A percentile compares a stretch with the other conserved stretches of the same genome.
Conservation (phyloP, 2,329 filamentous ascomycete genomes). For the Mycosphaerella arachidis region DNA sequence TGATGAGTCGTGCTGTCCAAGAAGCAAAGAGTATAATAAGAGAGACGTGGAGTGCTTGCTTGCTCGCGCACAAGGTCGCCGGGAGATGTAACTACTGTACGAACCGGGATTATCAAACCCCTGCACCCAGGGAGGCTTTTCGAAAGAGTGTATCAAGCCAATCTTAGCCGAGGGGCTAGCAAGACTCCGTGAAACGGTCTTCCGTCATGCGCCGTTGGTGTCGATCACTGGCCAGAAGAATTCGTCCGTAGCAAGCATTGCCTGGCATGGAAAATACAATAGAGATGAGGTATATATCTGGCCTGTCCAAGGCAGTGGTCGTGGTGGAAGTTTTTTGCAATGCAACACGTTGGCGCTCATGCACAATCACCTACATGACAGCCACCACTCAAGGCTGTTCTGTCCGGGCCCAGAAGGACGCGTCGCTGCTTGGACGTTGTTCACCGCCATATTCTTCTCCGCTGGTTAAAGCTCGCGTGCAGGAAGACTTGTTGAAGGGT, state of each 20-base stretch:
- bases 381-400: not conserved
- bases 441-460: conserved; percentile 4
- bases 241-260: not conserved
- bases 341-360: not conserved
- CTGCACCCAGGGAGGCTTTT: not conserved
- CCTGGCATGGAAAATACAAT: not conserved
- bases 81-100: not conserved
- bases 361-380: not conserved
- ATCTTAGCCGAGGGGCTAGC: conserved; percentile 5
- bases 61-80: conserved; percentile 1
- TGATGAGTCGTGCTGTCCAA: not conserved
- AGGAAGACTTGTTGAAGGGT: not conserved
- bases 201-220: conserved; percentile 8
- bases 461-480: conserved; percentile 4
- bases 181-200: not conserved
- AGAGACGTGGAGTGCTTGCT: not conserved
- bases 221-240: not conserved
- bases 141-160: conserved; percentile 4
- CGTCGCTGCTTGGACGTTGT: not conserved
- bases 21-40: not conserved
- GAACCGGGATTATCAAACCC: not conserved
- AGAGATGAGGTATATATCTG: not conserved
- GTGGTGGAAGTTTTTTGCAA: not conserved
- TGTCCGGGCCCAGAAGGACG: not conserved
- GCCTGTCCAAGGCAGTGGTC: not conserved